A percentile compares a stretch with the other conserved stretches of the same genome.
Conservation (phyloP, 768 basidiomycete species). For the Cantharellus anzutake region DNA sequence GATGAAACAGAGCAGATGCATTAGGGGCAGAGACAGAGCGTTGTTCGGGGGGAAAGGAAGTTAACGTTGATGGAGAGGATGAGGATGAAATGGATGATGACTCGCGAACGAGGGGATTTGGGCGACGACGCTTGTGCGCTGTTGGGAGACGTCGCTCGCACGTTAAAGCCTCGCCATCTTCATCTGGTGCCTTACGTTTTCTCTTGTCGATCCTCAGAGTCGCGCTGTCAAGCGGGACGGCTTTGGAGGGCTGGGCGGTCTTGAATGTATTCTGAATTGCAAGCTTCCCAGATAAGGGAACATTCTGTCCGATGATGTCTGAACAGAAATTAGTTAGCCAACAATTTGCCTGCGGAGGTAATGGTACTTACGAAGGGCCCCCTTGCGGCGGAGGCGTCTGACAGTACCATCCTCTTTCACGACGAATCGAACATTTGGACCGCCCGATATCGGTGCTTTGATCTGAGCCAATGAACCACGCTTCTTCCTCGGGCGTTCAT, state of each 20-base stretch:
- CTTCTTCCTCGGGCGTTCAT: neutral
- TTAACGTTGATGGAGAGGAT: neutral
- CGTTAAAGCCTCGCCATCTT: neutral
- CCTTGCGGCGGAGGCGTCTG: neutral
- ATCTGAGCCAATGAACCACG: neutral
- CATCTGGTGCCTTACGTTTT: neutral
- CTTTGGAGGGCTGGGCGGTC: too few relatives aligned
- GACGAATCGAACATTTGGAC: neutral
- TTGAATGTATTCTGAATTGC: too few relatives aligned
- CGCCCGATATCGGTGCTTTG: neutral
- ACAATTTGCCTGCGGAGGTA: too few relatives aligned
- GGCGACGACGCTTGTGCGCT: neutral
- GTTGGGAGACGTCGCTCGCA: neutral
- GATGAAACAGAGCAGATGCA: too few relatives aligned
- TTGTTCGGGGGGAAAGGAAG: neutral
- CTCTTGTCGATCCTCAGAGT: too few relatives aligned
- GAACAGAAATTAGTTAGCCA: too few relatives aligned
- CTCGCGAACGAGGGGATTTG: neutral
- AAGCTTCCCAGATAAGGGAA: too few relatives aligned
- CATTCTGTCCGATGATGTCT: too few relatives aligned
- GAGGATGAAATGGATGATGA: neutral
- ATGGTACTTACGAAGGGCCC: neutral
- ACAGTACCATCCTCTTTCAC: neutral
- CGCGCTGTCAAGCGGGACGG: too few relatives aligned
- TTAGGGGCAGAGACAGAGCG: too few relatives aligned